Percentiles rank a stretch among this genome's conserved stretches.
Conservation (phyloP, 371 early-diverging fungal species). For the Blastocladiella emersonii region DNA sequence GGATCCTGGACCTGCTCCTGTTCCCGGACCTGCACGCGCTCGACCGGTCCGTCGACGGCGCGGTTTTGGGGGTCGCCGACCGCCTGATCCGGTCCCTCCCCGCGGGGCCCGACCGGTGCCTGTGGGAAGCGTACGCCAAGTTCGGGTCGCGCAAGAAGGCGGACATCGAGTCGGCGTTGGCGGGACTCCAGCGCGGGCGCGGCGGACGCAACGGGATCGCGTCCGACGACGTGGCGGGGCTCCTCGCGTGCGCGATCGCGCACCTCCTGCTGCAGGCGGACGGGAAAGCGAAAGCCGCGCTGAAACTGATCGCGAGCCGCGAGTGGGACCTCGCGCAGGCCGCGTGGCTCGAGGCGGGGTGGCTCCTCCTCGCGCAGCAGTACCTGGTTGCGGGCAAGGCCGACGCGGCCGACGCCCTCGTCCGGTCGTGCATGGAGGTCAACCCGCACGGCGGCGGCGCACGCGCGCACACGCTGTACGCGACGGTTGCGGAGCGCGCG, state of each 20-base stretch:
- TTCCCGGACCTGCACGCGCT: background rate
- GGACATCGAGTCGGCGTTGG: background rate
- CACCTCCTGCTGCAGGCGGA: background rate
- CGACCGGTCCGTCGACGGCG: background rate
- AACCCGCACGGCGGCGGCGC: background rate
- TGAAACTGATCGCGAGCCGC: background rate
- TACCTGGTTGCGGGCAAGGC: background rate
- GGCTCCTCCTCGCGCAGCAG: background rate
- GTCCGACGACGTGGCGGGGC: background rate
- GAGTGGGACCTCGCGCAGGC: background rate
- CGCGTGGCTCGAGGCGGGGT: background rate
- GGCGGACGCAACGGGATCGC: background rate
- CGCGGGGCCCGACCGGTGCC: background rate
- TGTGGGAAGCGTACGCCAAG: background rate
- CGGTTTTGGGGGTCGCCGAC: background rate
- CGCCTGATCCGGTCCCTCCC: background rate
- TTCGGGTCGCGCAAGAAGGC: background rate
- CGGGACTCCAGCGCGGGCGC: background rate
- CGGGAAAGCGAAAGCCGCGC: background rate
- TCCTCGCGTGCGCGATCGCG: background rate
- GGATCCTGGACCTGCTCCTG: background rate
- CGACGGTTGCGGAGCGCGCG: background rate
- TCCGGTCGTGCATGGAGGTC: background rate
- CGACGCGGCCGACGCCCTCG: background rate
- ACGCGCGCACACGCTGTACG: background rate